Base-by-base conservation (phyloP, 805 yeast genomes). In the Metschnikowia vanudenii region DNA sequence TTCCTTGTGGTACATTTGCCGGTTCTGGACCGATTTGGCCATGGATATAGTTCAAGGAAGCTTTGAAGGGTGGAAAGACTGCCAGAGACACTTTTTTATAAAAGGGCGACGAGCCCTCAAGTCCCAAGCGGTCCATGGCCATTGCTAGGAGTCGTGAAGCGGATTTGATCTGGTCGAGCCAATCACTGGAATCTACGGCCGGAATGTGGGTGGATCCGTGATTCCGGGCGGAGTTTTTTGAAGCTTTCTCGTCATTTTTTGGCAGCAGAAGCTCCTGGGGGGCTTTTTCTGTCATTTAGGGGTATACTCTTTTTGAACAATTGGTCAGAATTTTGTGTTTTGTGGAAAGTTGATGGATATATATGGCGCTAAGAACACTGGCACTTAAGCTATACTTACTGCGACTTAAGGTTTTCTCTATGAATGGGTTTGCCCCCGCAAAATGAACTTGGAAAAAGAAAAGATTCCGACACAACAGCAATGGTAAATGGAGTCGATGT, bases 41-140 rank as follows among this genome's bases (percentile, higher is more conserved):
- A 18, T 50, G 42, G 12, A 52, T 22, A 33, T 31, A 52, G 43
- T 47, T 43, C 3, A 52, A 18, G 2, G 55, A 49, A 9, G 39
- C 32, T 29, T 41, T 53, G 32, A 56, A 24, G 14, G 59, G 55
- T 28, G 60, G 57, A 13, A 56, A 38, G 3, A 56, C 47, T 14
- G 51, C 50, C 50, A 35, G 52, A 11, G 57, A 32, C 24, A 56
- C 41, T 32, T 51, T 55, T 20, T 47, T 40, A 39, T 52, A 54
- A 1, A 56, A 38, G 14, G 58, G 55, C 3, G 50, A 39, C 20
- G 42, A 49, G 22, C 52, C 50, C 22, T 53, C 57, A 19, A 54
- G 50, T 16, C 57, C 56, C 13, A 54, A 33, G 22, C 48, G 51
- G 31, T 53, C 56, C 17, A 53, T 28, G 14, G 52, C 49, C 35